Conservation (phyloP, 2,329 filamentous ascomycete species). For the Leptodontidium sp. region DNA sequence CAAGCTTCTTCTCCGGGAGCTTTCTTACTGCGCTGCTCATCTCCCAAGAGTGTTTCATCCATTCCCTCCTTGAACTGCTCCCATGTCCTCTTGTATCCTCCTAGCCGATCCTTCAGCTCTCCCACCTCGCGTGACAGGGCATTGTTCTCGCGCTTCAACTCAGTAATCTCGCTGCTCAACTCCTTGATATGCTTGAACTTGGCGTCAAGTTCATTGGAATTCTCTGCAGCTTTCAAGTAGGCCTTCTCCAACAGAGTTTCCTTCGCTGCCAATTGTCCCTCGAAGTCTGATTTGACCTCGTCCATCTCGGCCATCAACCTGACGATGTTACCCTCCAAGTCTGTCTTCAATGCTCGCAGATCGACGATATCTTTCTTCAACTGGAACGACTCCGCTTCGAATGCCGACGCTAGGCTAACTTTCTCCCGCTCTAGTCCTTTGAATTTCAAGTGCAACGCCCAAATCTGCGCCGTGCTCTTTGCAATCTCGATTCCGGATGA, state of each 20-base stretch:
- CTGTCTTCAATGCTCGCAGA: background rate
- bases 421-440: background rate
- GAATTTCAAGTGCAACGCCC: background rate
- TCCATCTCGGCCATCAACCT: background rate
- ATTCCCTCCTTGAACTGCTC: slow-evolving; percentile 1
- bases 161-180: background rate
- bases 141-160: background rate
- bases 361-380: slow-evolving; percentile 3
- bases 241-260: background rate
- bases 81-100: background rate
- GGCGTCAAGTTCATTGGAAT: background rate
- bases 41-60: background rate
- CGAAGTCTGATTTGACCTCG: background rate
- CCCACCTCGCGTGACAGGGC: background rate
- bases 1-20: background rate
- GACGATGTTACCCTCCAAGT: background rate
- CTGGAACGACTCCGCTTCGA: background rate
- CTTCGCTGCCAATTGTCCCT: background rate
- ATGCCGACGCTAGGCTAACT: background rate
- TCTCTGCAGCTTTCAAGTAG: background rate
- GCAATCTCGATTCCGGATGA: background rate
- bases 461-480: background rate
- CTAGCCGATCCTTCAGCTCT: background rate
- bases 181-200: background rate
- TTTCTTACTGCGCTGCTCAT: background rate